Evolutionary conservation across 2,329 filamentous ascomycete species (phyloP), one percentile per base, ranked within the genome.

Genomic region (Epichloe brachyelytri): DNA sequence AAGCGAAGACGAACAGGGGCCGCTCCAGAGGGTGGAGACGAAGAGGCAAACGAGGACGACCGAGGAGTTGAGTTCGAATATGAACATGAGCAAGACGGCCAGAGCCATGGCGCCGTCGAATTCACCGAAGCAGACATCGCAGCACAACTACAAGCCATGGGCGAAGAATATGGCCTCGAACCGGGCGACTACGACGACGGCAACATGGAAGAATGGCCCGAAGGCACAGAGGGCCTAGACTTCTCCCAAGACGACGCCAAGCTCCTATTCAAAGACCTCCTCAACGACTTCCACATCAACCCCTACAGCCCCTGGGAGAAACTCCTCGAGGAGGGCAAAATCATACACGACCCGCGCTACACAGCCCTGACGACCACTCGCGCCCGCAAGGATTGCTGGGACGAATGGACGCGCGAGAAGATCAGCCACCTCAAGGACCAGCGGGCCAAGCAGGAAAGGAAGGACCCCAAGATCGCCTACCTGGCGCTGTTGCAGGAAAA

Each of bases 101-200:
- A 41, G 7, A 30, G 76, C 72, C 54, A 71, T 1, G 68, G 65
- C 1, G 75, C 78, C 0, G 69, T 93, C 7, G 91, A 96, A 60
- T 95, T 95, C 60, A 87, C 86, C 51, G 93, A 97, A 65, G 91
- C 90, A 49, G 93, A 98, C 62, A 94, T 98, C 59, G 90, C 88
- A 37, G 90, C 84, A 63, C 93, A 98, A 62, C 74, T 98, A 12
- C 86, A 87, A 49, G 83, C 86, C 26, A 95, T 96, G 87, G 88
- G 86, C 50, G 78, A 86, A 57, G 83, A 88, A n/a, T 89, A 90
- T 58, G 87, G 82, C 1, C 73, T 90, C 33, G 86, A 88, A 39
- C 81, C 81, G 0, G 86, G 82, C 48, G 85, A 89, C 60, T 88
- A 88, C 62, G 85, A 83, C 52, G 82, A 83, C 54, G 81, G 77